Evolutionary conservation across 768 basidiomycete genomes (phyloP).

Genomic region (Termitomyces sp.): DNA sequence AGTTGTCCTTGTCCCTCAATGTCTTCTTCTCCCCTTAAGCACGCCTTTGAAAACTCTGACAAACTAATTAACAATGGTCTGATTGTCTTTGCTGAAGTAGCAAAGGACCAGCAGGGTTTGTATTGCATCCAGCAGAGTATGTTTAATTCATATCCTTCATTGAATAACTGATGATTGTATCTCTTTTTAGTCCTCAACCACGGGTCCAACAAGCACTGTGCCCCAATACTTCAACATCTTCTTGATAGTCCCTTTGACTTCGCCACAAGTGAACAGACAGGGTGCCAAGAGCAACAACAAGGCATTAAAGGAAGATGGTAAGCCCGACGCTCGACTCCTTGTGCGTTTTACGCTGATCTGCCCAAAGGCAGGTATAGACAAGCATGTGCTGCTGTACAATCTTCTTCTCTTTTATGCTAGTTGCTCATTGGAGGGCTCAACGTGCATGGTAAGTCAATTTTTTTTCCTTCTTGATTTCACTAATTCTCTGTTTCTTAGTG

Average conservation of each 20-base stretch:
- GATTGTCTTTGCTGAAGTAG: slow-evolving; percentile 67
- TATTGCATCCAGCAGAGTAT: slow-evolving; percentile 83
- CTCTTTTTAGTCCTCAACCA: slow-evolving; percentile 61
- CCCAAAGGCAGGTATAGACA: too few relatives aligned
- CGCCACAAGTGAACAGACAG: slow-evolving; percentile 76
- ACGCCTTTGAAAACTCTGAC: slow-evolving; percentile 31
- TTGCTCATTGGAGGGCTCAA: too few relatives aligned
- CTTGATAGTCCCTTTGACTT: slow-evolving; percentile 73
- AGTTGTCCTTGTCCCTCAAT: background rate
- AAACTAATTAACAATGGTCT: slow-evolving; percentile 74
- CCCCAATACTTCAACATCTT: slow-evolving; percentile 74
- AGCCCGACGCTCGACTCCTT: slow-evolving; percentile 69
- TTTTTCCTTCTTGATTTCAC: too few relatives aligned
- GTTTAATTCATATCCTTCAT: slow-evolving; percentile 20
- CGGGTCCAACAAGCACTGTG: slow-evolving; percentile 68
- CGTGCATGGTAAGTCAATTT: too few relatives aligned
- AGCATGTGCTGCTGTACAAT: too few relatives aligned
- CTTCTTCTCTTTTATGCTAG: too few relatives aligned
- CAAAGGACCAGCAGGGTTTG: slow-evolving; percentile 86
- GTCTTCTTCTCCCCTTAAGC: background rate
- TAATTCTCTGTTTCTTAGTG: too few relatives aligned
- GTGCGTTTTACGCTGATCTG: too few relatives aligned
- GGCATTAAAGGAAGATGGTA: slow-evolving; percentile 79
- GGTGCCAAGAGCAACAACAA: slow-evolving; percentile 83
- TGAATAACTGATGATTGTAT: background rate